Conservation (phyloP, 257 asterid genomes). For the Lithospermum erythrorhizon region DNA sequence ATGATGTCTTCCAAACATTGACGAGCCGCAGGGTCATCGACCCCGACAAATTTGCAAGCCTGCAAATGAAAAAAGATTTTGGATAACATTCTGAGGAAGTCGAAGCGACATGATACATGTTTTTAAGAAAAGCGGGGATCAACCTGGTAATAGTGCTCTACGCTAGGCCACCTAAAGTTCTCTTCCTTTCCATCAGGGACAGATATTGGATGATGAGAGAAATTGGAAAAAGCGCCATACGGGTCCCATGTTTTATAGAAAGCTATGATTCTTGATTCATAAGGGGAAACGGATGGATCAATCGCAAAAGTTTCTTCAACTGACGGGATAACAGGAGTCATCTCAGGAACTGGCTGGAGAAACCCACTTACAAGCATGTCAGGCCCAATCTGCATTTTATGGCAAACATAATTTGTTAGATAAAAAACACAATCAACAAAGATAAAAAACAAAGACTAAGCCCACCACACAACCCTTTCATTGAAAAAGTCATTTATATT, state of each 20-base stretch:
- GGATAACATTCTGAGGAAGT: slow-evolving; percentile 6
- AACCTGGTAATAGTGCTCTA: slow-evolving; percentile 99
- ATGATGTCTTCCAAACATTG: slow-evolving; percentile 51
- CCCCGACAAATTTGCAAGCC: slow-evolving; percentile 79
- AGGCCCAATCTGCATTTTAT: slow-evolving; percentile 61
- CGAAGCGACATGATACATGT: neutral
- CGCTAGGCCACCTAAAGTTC: slow-evolving; percentile 58
- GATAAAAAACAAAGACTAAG: neutral
- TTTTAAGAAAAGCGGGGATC: slow-evolving; percentile 1
- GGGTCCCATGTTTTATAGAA: slow-evolving; percentile 97
- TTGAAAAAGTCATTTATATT: no score
- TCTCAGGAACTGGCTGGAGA: slow-evolving; percentile 93
- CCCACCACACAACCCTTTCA: neutral
- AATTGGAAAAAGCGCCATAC: slow-evolving; percentile 89
- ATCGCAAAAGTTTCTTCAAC: slow-evolving; percentile 65
- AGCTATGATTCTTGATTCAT: slow-evolving; percentile 77
- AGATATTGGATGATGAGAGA: slow-evolving; percentile 73
- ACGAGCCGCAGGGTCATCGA: slow-evolving; percentile 49
- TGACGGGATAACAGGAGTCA: slow-evolving; percentile 80
- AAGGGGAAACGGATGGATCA: slow-evolving; percentile 80
- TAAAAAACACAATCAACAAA: neutral
- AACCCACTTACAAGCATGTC: slow-evolving; percentile 94
- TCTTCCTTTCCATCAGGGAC: slow-evolving; percentile 65
- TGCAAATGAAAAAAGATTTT: slow-evolving; percentile 19
- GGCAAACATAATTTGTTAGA: slow-evolving; percentile 1